A percentile compares a stretch with the other conserved stretches of the same genome.
Conservation (phyloP, 164 flowering plant species). For the Berberis vulgaris region DNA sequence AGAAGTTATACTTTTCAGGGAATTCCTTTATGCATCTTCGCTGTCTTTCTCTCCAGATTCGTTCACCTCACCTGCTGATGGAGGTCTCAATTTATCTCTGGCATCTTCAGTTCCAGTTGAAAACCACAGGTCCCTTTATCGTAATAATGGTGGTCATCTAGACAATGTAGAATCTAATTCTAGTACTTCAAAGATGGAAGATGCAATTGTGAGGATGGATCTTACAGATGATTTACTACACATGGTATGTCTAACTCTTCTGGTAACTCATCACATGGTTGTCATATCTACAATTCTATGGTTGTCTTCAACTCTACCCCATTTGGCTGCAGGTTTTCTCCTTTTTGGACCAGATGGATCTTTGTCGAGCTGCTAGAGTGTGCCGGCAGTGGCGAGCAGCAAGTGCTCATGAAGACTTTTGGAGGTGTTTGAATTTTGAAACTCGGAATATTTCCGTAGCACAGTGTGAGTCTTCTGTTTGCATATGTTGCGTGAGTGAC, state of each 20-base stretch:
- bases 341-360: conserved; percentile 71
- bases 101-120: conserved; percentile 16
- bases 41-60: conserved; percentile 19
- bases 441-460: conserved; percentile 46
- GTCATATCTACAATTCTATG: neutral
- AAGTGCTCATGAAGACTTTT: conserved; percentile 93
- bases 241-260: conserved; percentile 44
- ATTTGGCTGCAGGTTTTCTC: conserved; percentile 66
- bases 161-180: conserved; percentile 17
- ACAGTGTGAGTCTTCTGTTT: conserved; percentile 56
- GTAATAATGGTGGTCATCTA: conserved; percentile 20
- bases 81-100: conserved; percentile 14
- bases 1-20: conserved; percentile 18
- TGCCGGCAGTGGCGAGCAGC: conserved; percentile 95
- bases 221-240: conserved; percentile 93
- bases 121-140: conserved; percentile 25
- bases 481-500: neutral
- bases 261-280: neutral
- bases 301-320: neutral
- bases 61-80: conserved; percentile 20
- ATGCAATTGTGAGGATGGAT: conserved; percentile 65
- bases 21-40: conserved; percentile 15
- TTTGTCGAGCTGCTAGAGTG: conserved; percentile 81
- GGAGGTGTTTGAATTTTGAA: conserved; percentile 85
- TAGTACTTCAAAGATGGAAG: conserved; percentile 32